Evolutionary conservation across 208 protist species (phyloP).

Genomic region (Trichomonas vaginalis): DNA sequence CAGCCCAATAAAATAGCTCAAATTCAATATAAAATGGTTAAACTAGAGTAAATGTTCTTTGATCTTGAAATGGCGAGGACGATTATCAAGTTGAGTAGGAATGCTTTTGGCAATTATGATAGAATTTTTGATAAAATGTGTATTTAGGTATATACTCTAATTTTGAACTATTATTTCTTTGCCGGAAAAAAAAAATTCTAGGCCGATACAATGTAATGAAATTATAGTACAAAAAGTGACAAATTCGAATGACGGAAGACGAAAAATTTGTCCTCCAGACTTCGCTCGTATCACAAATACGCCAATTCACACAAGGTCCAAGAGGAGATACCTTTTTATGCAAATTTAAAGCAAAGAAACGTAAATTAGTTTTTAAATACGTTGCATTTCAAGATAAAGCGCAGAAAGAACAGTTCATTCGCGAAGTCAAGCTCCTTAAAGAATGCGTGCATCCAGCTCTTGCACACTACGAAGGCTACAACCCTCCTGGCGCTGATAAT

Average conservation of each 20-base stretch:
- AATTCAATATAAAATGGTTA: no score
- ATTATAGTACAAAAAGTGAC: background rate
- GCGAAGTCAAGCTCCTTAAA: background rate
- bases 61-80: no score
- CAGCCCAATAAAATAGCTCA: no score
- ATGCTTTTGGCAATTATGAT: no score
- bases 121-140: no score
- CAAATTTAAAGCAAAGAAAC: background rate
- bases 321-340: background rate
- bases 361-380: background rate
- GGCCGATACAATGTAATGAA: no score
- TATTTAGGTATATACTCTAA: no score
- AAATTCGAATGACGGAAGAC: background rate
- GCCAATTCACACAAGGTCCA: background rate
- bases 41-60: no score
- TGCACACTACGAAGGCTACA: background rate
- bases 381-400: background rate
- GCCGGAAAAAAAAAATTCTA: no score
- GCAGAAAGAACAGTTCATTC: background rate
- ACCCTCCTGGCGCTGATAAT: background rate
- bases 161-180: no score
- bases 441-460: background rate
- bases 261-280: background rate
- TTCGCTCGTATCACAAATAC: background rate
- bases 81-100: no score